These are phyloP conservation scores for Graphium sp. DNA, from an alignment of 2,329 filamentous ascomycete species.

Conservation along the genomic window DNA sequence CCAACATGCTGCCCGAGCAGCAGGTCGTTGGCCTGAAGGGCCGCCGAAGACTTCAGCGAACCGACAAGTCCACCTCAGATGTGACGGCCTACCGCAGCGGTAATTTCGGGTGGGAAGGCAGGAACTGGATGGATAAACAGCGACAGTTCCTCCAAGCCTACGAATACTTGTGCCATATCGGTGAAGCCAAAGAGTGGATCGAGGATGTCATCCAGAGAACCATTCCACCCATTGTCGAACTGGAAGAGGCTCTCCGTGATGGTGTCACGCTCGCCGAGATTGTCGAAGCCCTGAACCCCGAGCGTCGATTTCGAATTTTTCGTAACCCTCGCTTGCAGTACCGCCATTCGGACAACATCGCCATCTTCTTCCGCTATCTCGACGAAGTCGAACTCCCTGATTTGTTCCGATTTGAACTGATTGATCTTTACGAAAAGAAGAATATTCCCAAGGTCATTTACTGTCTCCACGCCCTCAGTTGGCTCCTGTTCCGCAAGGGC, in stretches of 20 bases:
- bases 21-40: constrained; percentile 82
- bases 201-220: constrained; percentile 73
- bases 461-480: constrained; percentile 92
- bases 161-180: constrained; percentile 96
- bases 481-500: constrained; percentile 89
- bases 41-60: constrained; percentile 64
- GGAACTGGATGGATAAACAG: constrained; percentile 99
- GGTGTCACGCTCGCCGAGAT: constrained; percentile 91
- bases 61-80: constrained; percentile 30
- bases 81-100: constrained; percentile 12
- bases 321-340: constrained; percentile 73
- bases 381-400: constrained; percentile 87
- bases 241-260: constrained; percentile 83
- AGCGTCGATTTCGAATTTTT: constrained; percentile 67
- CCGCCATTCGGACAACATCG: constrained; percentile 95
- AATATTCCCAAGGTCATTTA: constrained; percentile 99
- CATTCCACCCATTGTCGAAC: constrained; percentile 80
- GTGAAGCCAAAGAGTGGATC: constrained; percentile 98
- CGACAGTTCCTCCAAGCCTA: constrained; percentile 92
- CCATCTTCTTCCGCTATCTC: constrained; percentile 85
- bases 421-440: constrained; percentile 98
- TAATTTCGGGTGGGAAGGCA: constrained; percentile 57
- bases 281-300: constrained; percentile 73
- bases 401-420: constrained; percentile 89
- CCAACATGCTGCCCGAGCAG: constrained; percentile 59